Percentiles rank a stretch among this genome's conserved stretches.
phyloP scores from a whole-genome alignment of 164 flowering plant genomes.

The Echeveria elegans region DNA sequence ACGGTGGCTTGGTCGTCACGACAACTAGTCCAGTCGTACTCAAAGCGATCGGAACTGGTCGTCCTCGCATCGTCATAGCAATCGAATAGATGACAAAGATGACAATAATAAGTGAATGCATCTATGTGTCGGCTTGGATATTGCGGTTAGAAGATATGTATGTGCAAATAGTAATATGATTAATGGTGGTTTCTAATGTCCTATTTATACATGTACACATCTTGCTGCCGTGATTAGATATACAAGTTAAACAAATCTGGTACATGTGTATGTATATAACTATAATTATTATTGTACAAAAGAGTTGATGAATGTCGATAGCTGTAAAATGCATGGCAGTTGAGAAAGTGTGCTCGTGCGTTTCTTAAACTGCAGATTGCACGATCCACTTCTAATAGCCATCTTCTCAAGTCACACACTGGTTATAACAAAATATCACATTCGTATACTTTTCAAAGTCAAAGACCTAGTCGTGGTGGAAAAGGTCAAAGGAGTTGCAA shows the following conservation, averaged over 20 bases:
- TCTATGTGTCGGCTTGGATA: not conserved
- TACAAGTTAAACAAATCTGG: not conserved
- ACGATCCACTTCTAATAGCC: not conserved
- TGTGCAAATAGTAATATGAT: not conserved
- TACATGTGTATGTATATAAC: too few relatives aligned
- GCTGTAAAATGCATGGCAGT: slow-evolving; percentile 7
- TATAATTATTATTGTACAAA: not conserved
- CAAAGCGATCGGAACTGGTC: not conserved
- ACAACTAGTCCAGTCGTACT: not conserved
- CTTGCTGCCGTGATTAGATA: too few relatives aligned
- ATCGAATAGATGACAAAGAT: not conserved
- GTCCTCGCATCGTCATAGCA: not conserved
- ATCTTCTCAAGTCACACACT: not conserved
- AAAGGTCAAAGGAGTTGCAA: not conserved
- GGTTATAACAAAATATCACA: not conserved
- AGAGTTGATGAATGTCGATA: too few relatives aligned
- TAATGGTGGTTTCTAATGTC: not conserved
- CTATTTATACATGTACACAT: not conserved
- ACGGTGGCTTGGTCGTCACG: not conserved
- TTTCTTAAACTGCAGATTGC: not conserved
- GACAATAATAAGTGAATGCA: not conserved
- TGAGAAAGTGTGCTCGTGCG: slow-evolving; percentile 4
- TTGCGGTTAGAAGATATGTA: not conserved
- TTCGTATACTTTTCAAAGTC: not conserved
- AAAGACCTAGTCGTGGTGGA: too few relatives aligned